Evolutionary conservation across 805 yeast species (phyloP).

Genomic region (Cyberlindnera maritima): DNA sequence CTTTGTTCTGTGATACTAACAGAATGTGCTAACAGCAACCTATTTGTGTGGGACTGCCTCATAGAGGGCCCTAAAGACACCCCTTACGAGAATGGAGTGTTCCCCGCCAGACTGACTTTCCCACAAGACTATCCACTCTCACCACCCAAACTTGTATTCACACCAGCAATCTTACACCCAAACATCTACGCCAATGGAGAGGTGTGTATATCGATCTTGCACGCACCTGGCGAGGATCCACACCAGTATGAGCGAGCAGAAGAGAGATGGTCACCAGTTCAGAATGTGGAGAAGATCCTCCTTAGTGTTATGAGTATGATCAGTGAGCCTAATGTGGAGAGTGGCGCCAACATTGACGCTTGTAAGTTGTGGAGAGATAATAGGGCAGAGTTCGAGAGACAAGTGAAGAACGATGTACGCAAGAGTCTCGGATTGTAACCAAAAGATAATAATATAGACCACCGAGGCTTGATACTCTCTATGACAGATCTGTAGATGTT

Average conservation of each 20-base stretch:
- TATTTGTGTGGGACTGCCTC: conserved; percentile 81
- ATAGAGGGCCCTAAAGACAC: conserved; percentile 83
- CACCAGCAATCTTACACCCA: conserved; percentile 87
- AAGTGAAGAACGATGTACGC: conserved; percentile 65
- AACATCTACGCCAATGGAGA: conserved; percentile 93
- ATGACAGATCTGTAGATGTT: too few relatives aligned
- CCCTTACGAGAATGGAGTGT: conserved; percentile 85
- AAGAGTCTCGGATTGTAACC: conserved; percentile 63
- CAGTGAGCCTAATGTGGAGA: conserved; percentile 94
- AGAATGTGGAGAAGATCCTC: conserved; percentile 94
- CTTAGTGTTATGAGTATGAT: conserved; percentile 93
- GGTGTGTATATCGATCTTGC: conserved; percentile 92
- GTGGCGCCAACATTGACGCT: conserved; percentile 87
- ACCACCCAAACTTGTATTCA: conserved; percentile 74
- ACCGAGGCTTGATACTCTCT: too few relatives aligned
- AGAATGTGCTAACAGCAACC: conserved; percentile 33
- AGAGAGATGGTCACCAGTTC: conserved; percentile 98
- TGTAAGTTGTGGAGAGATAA: conserved; percentile 88
- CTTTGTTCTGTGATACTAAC: conserved; percentile 3
- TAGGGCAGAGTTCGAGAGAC: conserved; percentile 60
- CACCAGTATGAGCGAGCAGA: conserved; percentile 92
- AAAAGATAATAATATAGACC: background rate
- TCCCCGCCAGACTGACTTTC: conserved; percentile 68
- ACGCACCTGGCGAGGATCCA: conserved; percentile 97
- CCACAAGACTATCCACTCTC: conserved; percentile 81